Conservation (phyloP, 306 rosid species). For the Adenanthera pavonina region DNA sequence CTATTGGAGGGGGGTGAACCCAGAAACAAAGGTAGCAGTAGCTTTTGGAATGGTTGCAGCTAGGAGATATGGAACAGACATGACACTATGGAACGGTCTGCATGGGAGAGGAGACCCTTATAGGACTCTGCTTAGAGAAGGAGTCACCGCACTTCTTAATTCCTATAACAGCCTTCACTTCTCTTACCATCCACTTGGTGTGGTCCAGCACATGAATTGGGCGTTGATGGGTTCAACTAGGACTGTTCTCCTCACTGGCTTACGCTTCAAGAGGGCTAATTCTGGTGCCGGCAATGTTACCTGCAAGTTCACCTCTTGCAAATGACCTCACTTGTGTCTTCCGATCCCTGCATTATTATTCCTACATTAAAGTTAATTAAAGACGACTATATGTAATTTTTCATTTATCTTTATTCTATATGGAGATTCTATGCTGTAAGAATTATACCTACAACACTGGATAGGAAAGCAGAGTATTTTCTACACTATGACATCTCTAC, state of each 20-base stretch:
- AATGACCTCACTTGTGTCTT: conserved; percentile 4
- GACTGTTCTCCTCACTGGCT: conserved; percentile 62
- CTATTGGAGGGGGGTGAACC: conserved; percentile 80
- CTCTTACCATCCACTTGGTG: conserved; percentile 64
- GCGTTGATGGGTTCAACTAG: conserved; percentile 74
- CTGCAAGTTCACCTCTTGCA: conserved; percentile 82
- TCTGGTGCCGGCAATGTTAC: conserved; percentile 66
- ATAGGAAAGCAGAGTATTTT: not conserved
- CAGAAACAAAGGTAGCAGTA: conserved; percentile 72
- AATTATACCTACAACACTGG: not conserved
- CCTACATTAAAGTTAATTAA: not conserved
- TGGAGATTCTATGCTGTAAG: not conserved
- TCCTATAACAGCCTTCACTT: conserved; percentile 70
- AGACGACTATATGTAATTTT: not conserved
- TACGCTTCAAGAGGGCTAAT: conserved; percentile 75
- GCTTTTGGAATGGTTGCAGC: conserved; percentile 69
- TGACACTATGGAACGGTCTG: conserved; percentile 74
- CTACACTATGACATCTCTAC: not conserved
- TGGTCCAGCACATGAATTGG: conserved; percentile 56
- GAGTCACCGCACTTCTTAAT: conserved; percentile 73
- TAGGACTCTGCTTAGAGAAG: conserved; percentile 82
- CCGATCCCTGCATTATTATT: not conserved
- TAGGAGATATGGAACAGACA: conserved; percentile 70
- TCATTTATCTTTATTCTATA: conserved; percentile 2
- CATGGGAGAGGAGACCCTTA: conserved; percentile 87